Conservation (phyloP, 2,329 filamentous ascomycete species). For the Dothistroma pini region DNA sequence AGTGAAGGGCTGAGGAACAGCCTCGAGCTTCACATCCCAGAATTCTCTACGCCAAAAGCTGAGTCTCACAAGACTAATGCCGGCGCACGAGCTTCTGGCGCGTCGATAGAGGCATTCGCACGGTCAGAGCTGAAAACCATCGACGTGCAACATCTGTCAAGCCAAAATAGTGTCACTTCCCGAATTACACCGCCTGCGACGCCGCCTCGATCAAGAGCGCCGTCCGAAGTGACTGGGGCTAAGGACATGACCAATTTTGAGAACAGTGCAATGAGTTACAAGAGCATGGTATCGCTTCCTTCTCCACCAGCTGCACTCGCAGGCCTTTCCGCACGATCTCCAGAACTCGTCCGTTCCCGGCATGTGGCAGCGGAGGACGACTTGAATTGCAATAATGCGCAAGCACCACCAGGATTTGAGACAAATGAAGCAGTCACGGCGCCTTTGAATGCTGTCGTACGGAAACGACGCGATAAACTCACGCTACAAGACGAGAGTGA, state of each 20-base stretch:
- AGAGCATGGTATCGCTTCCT: conserved; percentile 16
- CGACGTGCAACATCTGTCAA: conserved; percentile 23
- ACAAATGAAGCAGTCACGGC: conserved; percentile 23
- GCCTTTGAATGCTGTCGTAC: conserved; percentile 44
- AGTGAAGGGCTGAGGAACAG: neutral
- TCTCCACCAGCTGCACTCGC: conserved; percentile 6
- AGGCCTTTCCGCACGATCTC: conserved; percentile 1
- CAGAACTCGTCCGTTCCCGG: neutral
- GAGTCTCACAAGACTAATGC: conserved; percentile 1
- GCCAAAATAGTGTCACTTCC: conserved; percentile 18
- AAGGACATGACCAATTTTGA: neutral
- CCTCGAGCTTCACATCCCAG: neutral
- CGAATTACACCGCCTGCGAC: conserved; percentile 15
- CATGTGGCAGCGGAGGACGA: neutral
- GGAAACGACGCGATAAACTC: conserved; percentile 36
- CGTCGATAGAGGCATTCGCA: conserved; percentile 34
- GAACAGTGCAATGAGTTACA: conserved; percentile 12
- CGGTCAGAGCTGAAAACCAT: conserved; percentile 33
- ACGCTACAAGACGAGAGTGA: conserved; percentile 7
- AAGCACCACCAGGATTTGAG: neutral
- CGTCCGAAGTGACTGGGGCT: neutral
- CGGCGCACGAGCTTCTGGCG: conserved; percentile 33
- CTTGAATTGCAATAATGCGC: neutral
- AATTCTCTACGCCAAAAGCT: neutral
- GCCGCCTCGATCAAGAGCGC: conserved; percentile 7